Conservation (phyloP, 169 alveolate species). For the Theileria annulata region DNA sequence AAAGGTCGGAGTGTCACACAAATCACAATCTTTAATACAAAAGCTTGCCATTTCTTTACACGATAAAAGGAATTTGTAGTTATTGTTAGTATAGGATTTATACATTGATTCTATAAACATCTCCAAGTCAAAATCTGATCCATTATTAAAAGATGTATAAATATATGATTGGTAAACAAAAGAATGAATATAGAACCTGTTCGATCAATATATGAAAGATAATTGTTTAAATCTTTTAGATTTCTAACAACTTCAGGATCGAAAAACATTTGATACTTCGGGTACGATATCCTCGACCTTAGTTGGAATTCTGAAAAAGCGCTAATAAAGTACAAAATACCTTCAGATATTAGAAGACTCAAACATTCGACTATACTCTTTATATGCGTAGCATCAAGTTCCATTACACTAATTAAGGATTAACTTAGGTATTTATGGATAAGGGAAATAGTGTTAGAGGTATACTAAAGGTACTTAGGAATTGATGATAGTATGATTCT, state of each 20-base stretch:
- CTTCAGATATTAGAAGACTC: constrained; percentile 23
- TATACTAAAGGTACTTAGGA: constrained; percentile 5
- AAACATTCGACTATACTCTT: constrained; percentile 29
- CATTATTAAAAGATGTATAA: neutral
- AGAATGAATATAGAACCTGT: neutral
- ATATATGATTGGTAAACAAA: neutral
- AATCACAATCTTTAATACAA: constrained; percentile 60
- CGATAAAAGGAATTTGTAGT: constrained; percentile 46
- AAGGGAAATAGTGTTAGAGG: too few species aligned
- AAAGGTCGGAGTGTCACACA: constrained; percentile 66
- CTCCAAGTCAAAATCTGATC: constrained; percentile 35
- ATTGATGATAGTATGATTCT: constrained; percentile 58
- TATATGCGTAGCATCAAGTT: constrained; percentile 26
- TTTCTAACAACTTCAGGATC: constrained; percentile 6
- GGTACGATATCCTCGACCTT: constrained; percentile 19
- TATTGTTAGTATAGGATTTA: constrained; percentile 5
- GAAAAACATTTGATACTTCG: constrained; percentile 58
- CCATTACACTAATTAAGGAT: constrained; percentile 27
- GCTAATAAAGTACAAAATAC: constrained; percentile 3
- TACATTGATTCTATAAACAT: constrained; percentile 26
- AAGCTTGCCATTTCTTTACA: constrained; percentile 39
- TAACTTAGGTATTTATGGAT: neutral
- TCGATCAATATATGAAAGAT: neutral
- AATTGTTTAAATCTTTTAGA: constrained; percentile 9
- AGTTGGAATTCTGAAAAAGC: constrained; percentile 32